Percentiles rank a stretch among this genome's conserved stretches.
phyloP scores from a whole-genome alignment of 2,329 filamentous ascomycete genomes.

The Penicillium sp. region DNA sequence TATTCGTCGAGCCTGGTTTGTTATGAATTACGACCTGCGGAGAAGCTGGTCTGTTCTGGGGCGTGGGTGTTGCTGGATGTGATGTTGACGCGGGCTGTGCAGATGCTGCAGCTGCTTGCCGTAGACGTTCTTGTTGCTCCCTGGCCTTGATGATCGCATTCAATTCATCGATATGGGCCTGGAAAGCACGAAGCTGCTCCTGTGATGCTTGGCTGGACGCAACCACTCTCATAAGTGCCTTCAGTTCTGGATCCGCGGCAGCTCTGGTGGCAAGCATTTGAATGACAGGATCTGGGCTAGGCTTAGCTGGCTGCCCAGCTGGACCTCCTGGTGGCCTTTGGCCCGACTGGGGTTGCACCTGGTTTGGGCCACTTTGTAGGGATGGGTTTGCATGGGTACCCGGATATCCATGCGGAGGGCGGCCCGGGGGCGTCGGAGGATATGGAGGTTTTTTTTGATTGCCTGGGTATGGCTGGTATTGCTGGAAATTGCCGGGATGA shows the following conservation, averaged over 20 bases:
- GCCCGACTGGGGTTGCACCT: slow-evolving; percentile 25
- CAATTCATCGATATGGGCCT: slow-evolving; percentile 54
- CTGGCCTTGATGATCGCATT: slow-evolving; percentile 52
- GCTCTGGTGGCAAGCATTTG: slow-evolving; percentile 56
- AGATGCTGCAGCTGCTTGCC: slow-evolving; percentile 16
- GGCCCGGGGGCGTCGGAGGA: slow-evolving; percentile 29
- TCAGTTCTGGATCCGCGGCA: slow-evolving; percentile 51
- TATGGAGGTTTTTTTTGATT: slow-evolving; percentile 33
- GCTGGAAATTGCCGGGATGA: slow-evolving; percentile 43
- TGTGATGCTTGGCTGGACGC: slow-evolving; percentile 53
- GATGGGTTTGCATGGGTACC: slow-evolving; percentile 26
- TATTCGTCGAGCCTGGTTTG: slow-evolving; percentile 26
- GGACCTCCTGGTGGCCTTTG: slow-evolving; percentile 33
- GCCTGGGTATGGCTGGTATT: slow-evolving; percentile 44
- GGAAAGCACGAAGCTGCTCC: slow-evolving; percentile 53
- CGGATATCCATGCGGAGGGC: slow-evolving; percentile 31
- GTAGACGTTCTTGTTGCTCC: slow-evolving; percentile 42
- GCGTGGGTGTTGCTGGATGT: slow-evolving; percentile 17
- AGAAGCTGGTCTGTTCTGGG: slow-evolving; percentile 12
- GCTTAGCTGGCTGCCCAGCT: slow-evolving; percentile 43
- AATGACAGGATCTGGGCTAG: slow-evolving; percentile 53
- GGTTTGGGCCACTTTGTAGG: slow-evolving; percentile 26
- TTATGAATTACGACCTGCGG: slow-evolving; percentile 31
- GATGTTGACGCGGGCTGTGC: slow-evolving; percentile 2
- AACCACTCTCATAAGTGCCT: slow-evolving; percentile 54